Base-by-base conservation (phyloP, 768 basidiomycete species). In the Zangia roseola region DNA sequence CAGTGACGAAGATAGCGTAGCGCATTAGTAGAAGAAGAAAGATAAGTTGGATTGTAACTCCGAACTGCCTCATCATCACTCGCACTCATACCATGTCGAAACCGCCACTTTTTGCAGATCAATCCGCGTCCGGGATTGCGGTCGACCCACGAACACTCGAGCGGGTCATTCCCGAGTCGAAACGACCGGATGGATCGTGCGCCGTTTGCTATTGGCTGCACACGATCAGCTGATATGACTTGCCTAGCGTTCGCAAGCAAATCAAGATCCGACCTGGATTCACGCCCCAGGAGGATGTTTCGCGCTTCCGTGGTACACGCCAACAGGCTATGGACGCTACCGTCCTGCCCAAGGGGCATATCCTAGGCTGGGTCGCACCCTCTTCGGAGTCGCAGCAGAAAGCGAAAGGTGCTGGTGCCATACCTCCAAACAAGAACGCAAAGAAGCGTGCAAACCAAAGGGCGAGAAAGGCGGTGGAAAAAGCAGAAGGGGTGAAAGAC, bases 241-340 rank as follows among this genome's bases (percentile, higher is more conserved):
- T n/a, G 31, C 28, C 16, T 41, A 97, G 94, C 40, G 68, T 91
- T 28, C 85, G 94, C 53, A 95, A 94, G 70, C 81, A 94, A 69
- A 73, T 88, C 48, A 94, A 86, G 73, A 86, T 97, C 55, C 78
- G 94, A 23, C 94, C 92, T 3, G 94, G 94, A 0, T 97, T 87
- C 70, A 95, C 91, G 5, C 94, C 94, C 0, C 91, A 94, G 69
- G 94, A 97, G 68, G 94, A 97, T 69, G 79, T 94, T 8, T 78
- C 81, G n/a, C 83, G 85, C 40, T 97, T 94, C 69, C 81, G 91
- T 45, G 82, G 88, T 35, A 80, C 83, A 38, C 82, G 83, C 44
- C 89, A 91, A 64, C 76, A 82, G 43, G 81, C 84, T 62, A 78
- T 83, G 74, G 91, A 91, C 49, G 67, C 77, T 21, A 77, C 69